Base-by-base conservation (phyloP, 495 filamentous ascomycete genomes). In the Elasticomyces elasticus region DNA sequence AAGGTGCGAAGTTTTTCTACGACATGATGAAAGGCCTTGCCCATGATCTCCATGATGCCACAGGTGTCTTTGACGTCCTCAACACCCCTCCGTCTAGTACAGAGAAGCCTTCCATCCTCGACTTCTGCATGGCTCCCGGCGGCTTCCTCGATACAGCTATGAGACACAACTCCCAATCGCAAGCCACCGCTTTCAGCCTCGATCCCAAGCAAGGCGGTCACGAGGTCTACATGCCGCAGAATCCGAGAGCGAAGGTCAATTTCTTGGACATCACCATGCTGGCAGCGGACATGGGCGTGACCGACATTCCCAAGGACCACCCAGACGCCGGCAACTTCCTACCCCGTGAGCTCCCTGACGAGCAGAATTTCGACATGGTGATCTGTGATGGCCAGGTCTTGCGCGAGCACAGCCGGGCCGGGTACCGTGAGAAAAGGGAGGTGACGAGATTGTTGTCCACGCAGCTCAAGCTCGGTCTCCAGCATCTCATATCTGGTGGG, bases 121-220 rank as follows among this genome's bases (percentile, higher is more conserved):
- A 83, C 56, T 61, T 81, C 37, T 81, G 79, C 61, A 75, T 78
- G 69, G 79, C 78, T 0, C 79, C 79, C 0, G 78, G 79, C 7
- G 76, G 72, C 2, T 82, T 75, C 55, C 67, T 72, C 10, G 47
- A 56, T 0, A 58, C 61, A 2, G 68, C 66, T 0, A 56, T 78
- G 25, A 56, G 63, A 4, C 46, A 64, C 5, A 74, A 75, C 50
- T 68, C 64, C 1, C 24, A 44, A 0, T 72, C 75, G 5, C 45
- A 24, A 13, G 67, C 66, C 5, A 51, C 54, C n/a, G 76, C 65
- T 15, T 69, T 79, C 58, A 78, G 63, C 26, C 59, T 81, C 19
- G 71, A 72, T 0, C 4, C 15, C 2, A 31, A 49, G 1, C n/a
- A 64, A 27, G 75, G 75, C 1, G 73, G 77, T 5, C 74, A 77